These are phyloP conservation scores for Arthrobotrys entomopaga DNA, from an alignment of 2,329 filamentous ascomycete species.

Conservation along the genomic window DNA sequence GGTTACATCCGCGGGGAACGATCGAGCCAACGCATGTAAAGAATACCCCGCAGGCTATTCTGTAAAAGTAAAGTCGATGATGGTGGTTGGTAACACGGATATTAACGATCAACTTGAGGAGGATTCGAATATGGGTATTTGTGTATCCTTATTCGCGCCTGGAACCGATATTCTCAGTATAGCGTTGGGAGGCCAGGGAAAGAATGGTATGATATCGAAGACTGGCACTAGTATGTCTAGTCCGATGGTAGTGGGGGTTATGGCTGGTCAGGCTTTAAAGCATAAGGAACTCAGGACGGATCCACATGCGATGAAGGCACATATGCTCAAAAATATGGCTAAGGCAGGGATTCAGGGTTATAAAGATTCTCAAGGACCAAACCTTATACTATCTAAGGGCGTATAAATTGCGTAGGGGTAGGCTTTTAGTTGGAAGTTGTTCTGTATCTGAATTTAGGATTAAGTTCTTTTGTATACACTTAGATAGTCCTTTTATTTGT, in stretches of 20 bases:
- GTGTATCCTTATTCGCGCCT: slow-evolving; percentile 67
- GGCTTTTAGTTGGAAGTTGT: too few relatives aligned
- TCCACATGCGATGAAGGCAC: slow-evolving; percentile 55
- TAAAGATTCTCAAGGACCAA: neutral
- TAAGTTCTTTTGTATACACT: too few relatives aligned
- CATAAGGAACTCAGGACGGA: slow-evolving; percentile 50
- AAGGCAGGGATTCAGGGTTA: slow-evolving; percentile 16
- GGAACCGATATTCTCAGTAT: slow-evolving; percentile 65
- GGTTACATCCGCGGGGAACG: slow-evolving; percentile 5
- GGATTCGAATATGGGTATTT: slow-evolving; percentile 10
- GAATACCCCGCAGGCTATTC: slow-evolving; percentile 1
- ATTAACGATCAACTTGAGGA: slow-evolving; percentile 17
- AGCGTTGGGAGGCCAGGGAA: slow-evolving; percentile 62
- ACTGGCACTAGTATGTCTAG: slow-evolving; percentile 63
- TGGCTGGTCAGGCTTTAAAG: slow-evolving; percentile 55
- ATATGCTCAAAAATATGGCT: slow-evolving; percentile 18
- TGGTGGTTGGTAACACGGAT: slow-evolving; percentile 24
- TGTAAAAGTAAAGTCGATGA: slow-evolving; percentile 20
- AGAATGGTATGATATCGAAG: slow-evolving; percentile 65
- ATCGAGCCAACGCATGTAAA: slow-evolving; percentile 9
- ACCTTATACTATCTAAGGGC: neutral
- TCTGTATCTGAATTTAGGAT: too few relatives aligned
- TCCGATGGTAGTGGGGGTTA: slow-evolving; percentile 60
- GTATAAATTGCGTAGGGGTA: neutral
- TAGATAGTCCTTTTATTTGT: too few relatives aligned